These are phyloP conservation scores for Leishmania guyanensis DNA, from an alignment of 208 protist genomes.

Conservation along the genomic window DNA sequence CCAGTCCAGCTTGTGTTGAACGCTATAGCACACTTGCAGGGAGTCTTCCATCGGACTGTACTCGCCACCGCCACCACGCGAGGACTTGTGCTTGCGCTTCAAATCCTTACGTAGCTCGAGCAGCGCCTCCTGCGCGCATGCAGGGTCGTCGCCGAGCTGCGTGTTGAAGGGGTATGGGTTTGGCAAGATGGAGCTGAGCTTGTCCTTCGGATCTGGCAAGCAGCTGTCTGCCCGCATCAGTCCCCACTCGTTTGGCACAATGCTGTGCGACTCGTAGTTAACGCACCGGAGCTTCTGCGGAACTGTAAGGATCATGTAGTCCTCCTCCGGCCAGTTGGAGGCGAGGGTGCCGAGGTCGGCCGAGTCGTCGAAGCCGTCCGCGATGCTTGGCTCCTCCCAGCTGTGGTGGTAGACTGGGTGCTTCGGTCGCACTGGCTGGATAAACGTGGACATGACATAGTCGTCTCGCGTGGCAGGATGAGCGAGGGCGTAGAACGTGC, in stretches of 20 bases:
- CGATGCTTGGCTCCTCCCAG: constrained; percentile 74
- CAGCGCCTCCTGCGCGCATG: constrained; percentile 68
- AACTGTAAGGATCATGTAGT: constrained; percentile 92
- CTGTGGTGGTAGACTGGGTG: constrained; percentile 60
- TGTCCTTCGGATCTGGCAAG: constrained; percentile 85
- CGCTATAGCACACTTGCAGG: constrained; percentile 80
- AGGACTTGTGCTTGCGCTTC: constrained; percentile 68
- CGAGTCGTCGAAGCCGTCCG: constrained; percentile 73
- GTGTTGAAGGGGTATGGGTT: constrained; percentile 91
- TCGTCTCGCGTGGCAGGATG: constrained; percentile 70
- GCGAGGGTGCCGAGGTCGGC: constrained; percentile 45
- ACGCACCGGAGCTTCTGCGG: constrained; percentile 76
- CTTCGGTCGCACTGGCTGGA: constrained; percentile 65
- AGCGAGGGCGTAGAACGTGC: constrained; percentile 75
- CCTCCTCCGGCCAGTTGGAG: constrained; percentile 82
- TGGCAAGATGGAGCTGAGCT: constrained; percentile 70
- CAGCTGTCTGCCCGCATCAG: constrained; percentile 80
- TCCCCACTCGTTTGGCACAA: constrained; percentile 74
- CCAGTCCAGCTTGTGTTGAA: constrained; percentile 86
- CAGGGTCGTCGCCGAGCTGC: constrained; percentile 77
- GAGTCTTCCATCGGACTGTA: constrained; percentile 85
- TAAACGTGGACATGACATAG: constrained; percentile 81
- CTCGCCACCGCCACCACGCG: constrained; percentile 49
- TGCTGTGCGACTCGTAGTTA: constrained; percentile 49
- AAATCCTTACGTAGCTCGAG: constrained; percentile 81